Evolutionary conservation across 768 basidiomycete species (phyloP), one percentile per base, ranked within the genome.

Genomic region (Naganishia friedmannii): DNA sequence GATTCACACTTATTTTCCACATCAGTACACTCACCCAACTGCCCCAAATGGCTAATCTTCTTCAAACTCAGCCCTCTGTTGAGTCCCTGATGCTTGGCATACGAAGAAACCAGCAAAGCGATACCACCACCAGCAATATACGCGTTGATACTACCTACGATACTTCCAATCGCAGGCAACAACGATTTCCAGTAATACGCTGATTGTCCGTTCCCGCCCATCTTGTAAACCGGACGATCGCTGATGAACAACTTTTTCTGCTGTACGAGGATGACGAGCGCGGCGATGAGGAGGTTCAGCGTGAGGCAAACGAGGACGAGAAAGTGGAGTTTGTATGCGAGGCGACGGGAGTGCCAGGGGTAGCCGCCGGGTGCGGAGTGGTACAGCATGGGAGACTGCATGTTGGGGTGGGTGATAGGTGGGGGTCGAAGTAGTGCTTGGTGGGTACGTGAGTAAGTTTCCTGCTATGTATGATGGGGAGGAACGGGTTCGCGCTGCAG

Each of bases 81-180:
- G 0, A 63, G 28, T 42, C 39, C 60, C 12, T 63, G 60, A 63
- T 63, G 66, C 34, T 67, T 67, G 32, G 66, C 66, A 54, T 67
- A 67, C 12, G 66, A 23, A 10, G 66, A 9, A 34, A 67, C 53
- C 3, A 67, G 66, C 28, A 55, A n/a, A 6, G 51, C 66, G n/a
- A 67, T 67, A 2, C 51, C 66, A 0, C 29, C 53, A 0, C 66
- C 66, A 0, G 51, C 51, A 48, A 67, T 54, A 23, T 53, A 67
- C 10, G 31, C 28, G 19, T 48, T 48, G 32, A 67, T 67, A 32
- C 29, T 53, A 39, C 66, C 66, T 23, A 67, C 26, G 10, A 67
- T 53, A 42, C 32, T 53, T 21, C 51, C 66, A 23, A 53, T 55
- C 6, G 66, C 32, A 26, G 66, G 51, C 8, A 67, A 51, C 28